phyloP scores from a whole-genome alignment of 2,329 filamentous ascomycete species.

The Cordyceps javanica region DNA sequence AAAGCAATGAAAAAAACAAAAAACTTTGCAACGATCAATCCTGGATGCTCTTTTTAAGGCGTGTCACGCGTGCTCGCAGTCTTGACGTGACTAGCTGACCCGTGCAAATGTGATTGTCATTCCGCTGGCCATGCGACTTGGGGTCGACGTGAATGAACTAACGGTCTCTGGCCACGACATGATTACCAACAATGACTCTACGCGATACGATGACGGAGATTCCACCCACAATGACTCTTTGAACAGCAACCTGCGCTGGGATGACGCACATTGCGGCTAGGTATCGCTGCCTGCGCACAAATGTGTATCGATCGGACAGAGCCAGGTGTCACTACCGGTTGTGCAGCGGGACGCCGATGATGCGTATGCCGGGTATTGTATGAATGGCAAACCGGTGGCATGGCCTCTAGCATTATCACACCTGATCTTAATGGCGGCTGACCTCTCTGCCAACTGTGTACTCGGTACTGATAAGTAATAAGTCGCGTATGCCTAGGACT shows the following conservation, averaged over 20 bases:
- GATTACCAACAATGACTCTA: neutral
- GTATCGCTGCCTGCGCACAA: neutral
- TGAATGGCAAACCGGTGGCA: neutral
- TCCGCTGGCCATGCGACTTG: neutral
- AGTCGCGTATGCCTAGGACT: too few relatives aligned
- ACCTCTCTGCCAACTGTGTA: neutral
- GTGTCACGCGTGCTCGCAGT: neutral
- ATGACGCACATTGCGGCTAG: neutral
- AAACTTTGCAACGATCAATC: conserved; percentile 13
- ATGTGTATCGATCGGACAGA: neutral
- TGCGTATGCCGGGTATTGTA: neutral
- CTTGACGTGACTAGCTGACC: conserved; percentile 10
- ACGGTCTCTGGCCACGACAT: neutral
- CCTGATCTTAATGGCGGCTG: neutral
- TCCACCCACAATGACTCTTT: neutral
- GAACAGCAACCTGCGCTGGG: neutral
- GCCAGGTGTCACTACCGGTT: neutral
- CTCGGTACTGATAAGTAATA: too few relatives aligned
- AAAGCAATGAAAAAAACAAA: conserved; percentile 32
- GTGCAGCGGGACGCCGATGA: neutral
- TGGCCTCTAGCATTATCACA: neutral
- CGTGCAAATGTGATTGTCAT: neutral
- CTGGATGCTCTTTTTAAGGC: neutral
- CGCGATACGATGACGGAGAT: neutral
- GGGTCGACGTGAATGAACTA: neutral